A percentile compares a stretch with the other conserved stretches of the same genome.
These are phyloP conservation scores for Alternaria postmessia DNA, from an alignment of 2,329 filamentous ascomycete species.

Conservation along the genomic window DNA sequence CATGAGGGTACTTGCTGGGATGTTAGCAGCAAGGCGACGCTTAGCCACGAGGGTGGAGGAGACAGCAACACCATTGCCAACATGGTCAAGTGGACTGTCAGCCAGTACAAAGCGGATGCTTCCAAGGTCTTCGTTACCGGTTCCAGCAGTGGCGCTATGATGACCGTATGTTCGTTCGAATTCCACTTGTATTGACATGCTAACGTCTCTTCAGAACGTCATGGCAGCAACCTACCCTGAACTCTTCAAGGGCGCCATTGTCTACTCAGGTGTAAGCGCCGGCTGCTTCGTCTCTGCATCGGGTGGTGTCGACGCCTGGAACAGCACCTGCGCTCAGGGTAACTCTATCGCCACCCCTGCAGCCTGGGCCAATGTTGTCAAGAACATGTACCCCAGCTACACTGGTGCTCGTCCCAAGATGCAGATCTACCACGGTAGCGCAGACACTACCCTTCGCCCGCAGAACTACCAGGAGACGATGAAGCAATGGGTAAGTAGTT, in stretches of 20 bases:
- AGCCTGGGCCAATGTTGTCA: constrained; percentile 60
- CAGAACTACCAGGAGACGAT: constrained; percentile 65
- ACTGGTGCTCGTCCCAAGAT: constrained; percentile 61
- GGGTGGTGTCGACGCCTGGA: constrained; percentile 59
- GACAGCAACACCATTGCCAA: constrained; percentile 66
- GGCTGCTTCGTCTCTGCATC: constrained; percentile 61
- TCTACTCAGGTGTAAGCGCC: constrained; percentile 63
- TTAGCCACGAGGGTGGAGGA: constrained; percentile 66
- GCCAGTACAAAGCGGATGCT: constrained; percentile 61
- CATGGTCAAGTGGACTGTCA: constrained; percentile 65
- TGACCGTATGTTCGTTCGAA: constrained; percentile 52
- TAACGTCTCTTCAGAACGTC: constrained; percentile 49
- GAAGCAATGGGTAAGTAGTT: constrained; percentile 38
- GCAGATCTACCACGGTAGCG: constrained; percentile 66
- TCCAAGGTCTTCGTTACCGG: constrained; percentile 65
- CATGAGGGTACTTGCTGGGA: constrained; percentile 67
- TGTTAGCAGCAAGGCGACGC: constrained; percentile 62
- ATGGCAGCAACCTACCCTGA: constrained; percentile 63
- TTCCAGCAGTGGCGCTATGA: constrained; percentile 63
- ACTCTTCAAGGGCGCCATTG: constrained; percentile 61
- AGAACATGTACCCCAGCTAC: constrained; percentile 61
- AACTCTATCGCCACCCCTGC: constrained; percentile 55
- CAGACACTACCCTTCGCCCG: constrained; percentile 59
- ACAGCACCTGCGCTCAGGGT: constrained; percentile 61
- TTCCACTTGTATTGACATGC: background rate